Evolutionary conservation across 192 early-diverging fungal genomes (phyloP), one percentile per base, ranked within the genome.

Genomic region (Polychytrium aggregatum): DNA sequence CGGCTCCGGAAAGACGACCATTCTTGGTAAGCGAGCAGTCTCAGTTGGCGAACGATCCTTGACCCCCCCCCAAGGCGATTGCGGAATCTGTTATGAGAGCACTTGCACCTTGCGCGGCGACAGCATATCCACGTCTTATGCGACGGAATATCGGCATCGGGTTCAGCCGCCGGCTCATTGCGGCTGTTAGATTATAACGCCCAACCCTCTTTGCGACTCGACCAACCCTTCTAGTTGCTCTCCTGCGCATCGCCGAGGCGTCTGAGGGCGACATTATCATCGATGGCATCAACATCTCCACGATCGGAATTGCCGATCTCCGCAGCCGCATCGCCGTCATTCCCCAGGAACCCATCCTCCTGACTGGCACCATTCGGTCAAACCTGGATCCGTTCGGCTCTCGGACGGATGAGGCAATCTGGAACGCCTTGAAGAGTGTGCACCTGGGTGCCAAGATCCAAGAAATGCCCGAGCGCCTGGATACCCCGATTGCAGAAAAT

Each of bases 331-430:
- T 96, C 38, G 67, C 82, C 3, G 77, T 94, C 31, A 92, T 96
- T 41, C 89, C 92, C 6, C 92, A 96, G 55, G 82, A 74, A 26
- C 68, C 72, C 3, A 52, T 74, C 18, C 31, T 74, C 17, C 81
- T 87, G 54, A 62, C 65, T 9, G 85, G 84, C 7, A 81, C 87
- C 0, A 74, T 92, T 20, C 68, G 86, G 18, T 78, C 70, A 28
- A 96, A 96, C 68, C 59, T 94, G 31, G 89, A 94, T 58, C 90
- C 91, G 9, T 69, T 76, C 43, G 62, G 67, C 20, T 41, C 48
- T 2, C 57, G 63, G 22, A 59, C 50, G 3, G 82, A 86, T 48
- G 73, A 60, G 8, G 79, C 81, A 38, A 62, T 92, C 4, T 79
- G 68, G 72, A 36, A 52, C 11, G 77, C 75, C 0, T 55, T 92